These are phyloP conservation scores for Xylaria sp. DNA, from an alignment of 2,329 filamentous ascomycete species.

Conservation along the genomic window DNA sequence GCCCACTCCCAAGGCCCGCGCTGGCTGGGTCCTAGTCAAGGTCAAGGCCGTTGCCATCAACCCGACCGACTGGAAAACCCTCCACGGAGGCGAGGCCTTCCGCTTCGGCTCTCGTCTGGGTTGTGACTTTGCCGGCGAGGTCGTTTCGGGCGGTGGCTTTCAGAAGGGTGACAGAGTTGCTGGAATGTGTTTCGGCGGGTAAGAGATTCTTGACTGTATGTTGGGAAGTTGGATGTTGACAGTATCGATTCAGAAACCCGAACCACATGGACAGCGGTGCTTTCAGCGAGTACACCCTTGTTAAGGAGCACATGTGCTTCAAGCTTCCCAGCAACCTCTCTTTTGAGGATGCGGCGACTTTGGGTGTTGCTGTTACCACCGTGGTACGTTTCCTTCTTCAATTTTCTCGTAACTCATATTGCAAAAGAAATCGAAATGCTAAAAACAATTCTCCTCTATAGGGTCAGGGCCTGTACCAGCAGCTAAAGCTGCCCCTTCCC, in stretches of 20 bases:
- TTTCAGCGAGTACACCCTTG: slow-evolving; percentile 38
- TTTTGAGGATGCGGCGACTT: slow-evolving; percentile 42
- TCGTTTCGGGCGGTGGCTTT: slow-evolving; percentile 42
- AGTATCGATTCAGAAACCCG: slow-evolving; percentile 26
- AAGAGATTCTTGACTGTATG: slow-evolving; percentile 6
- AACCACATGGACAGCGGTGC: slow-evolving; percentile 38
- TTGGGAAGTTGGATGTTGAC: neutral
- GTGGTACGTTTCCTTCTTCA: slow-evolving; percentile 29
- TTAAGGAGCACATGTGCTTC: slow-evolving; percentile 38
- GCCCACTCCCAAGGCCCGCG: slow-evolving; percentile 19
- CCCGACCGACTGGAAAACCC: slow-evolving; percentile 34
- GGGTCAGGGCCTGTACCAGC: slow-evolving; percentile 45
- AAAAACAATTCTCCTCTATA: slow-evolving; percentile 17
- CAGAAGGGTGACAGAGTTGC: slow-evolving; percentile 44
- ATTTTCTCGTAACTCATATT: neutral
- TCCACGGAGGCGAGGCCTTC: slow-evolving; percentile 18
- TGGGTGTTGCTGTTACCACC: slow-evolving; percentile 39
- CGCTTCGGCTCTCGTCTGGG: slow-evolving; percentile 30
- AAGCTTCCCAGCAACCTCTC: slow-evolving; percentile 42
- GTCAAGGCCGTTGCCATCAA: slow-evolving; percentile 34
- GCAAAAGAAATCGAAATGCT: neutral
- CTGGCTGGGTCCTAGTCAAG: slow-evolving; percentile 32
- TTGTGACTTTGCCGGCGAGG: slow-evolving; percentile 44
- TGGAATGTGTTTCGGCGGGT: slow-evolving; percentile 30
- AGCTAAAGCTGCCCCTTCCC: slow-evolving; percentile 43